Percentiles rank a stretch among this genome's conserved stretches.
Evolutionary conservation across 2,329 filamentous ascomycete genomes (phyloP).

Genomic region (Aspergillus pseudotamarii): DNA sequence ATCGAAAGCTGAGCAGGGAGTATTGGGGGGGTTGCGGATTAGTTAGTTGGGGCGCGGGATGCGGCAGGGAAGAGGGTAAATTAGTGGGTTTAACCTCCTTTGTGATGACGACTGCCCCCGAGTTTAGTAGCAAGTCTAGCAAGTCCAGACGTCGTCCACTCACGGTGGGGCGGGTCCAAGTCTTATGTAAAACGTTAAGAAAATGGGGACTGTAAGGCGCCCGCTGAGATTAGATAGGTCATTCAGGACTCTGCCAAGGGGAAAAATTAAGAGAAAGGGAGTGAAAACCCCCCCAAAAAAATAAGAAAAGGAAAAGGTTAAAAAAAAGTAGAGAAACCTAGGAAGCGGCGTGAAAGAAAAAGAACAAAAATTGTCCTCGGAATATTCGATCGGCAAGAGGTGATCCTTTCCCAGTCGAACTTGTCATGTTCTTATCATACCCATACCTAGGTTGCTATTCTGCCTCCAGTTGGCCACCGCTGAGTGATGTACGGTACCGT

Average conservation of each 20-base stretch:
- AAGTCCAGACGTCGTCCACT: conserved; percentile 4
- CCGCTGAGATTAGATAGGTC: not conserved
- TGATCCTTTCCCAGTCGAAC: not conserved
- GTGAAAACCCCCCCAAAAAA: not conserved
- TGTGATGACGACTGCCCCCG: conserved; percentile 20
- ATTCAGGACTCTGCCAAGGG: not conserved
- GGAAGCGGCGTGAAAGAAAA: not conserved
- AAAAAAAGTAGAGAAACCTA: not conserved
- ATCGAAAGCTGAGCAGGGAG: not conserved
- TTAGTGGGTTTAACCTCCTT: conserved; percentile 15
- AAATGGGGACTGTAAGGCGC: not conserved
- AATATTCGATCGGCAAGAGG: not conserved
- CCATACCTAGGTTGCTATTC: not conserved
- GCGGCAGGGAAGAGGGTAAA: conserved; percentile 10
- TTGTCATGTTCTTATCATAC: not conserved
- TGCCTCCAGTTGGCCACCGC: not conserved
- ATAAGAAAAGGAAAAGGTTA: not conserved
- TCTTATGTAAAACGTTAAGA: conserved; percentile 1
- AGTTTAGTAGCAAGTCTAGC: not conserved
- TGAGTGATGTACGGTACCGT: not conserved
- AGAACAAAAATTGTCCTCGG: not conserved
- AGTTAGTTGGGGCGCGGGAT: conserved; percentile 12
- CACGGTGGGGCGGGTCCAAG: not conserved
- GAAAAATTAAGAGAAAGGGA: not conserved
- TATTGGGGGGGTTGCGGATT: not conserved